Evolutionary conservation across 2,329 filamentous ascomycete species (phyloP).

Genomic region (Sclerotinia borealis): DNA sequence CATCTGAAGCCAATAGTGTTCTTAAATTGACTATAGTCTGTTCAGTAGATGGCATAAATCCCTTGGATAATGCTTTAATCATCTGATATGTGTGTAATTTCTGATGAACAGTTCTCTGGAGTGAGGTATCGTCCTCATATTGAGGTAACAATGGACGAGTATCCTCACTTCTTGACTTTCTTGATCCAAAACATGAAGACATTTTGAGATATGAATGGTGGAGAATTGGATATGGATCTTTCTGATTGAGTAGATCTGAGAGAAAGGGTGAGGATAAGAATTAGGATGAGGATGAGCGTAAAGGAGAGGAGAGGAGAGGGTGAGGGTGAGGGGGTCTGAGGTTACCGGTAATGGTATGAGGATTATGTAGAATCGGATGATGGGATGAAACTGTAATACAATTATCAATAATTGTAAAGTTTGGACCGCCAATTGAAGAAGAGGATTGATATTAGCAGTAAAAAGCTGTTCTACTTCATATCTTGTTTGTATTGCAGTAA

Average conservation of each 20-base stretch:
- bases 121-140: slow-evolving; percentile 72
- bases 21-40: slow-evolving; percentile 76
- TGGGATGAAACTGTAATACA: slow-evolving; percentile 8
- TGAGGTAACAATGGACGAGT: slow-evolving; percentile 69
- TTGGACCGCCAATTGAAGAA: not conserved
- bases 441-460: not conserved
- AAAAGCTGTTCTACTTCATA: not conserved
- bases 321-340: not conserved
- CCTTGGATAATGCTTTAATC: slow-evolving; percentile 71
- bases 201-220: slow-evolving; percentile 18
- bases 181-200: slow-evolving; percentile 31
- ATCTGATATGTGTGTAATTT: slow-evolving; percentile 95
- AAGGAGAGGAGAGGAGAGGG: not conserved
- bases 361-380: slow-evolving; percentile 6
- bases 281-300: not conserved
- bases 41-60: slow-evolving; percentile 88
- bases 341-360: not conserved
- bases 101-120: slow-evolving; percentile 73
- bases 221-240: not conserved
- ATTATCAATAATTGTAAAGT: not conserved
- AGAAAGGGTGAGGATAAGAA: no score
- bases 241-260: not conserved
- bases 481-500: not conserved
- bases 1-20: slow-evolving; percentile 68
- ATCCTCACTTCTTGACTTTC: slow-evolving; percentile 28